phyloP scores from a whole-genome alignment of 257 asterid species.

The Solanum acaule region DNA sequence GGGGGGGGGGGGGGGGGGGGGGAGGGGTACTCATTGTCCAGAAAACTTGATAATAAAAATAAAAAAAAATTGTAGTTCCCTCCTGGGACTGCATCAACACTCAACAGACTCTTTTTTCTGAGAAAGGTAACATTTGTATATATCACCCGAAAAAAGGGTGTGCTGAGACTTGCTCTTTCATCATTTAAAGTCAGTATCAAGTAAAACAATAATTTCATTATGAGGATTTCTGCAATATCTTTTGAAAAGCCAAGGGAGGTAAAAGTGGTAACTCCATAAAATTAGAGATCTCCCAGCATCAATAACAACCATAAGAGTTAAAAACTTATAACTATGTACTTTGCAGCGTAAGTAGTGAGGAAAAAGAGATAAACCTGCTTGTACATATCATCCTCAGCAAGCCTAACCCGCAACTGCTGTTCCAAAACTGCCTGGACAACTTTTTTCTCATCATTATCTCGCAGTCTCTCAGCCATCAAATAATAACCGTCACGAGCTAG shows the following conservation, averaged over 20 bases:
- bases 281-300: background rate
- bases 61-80: background rate
- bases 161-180: background rate
- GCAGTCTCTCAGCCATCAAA: slow-evolving; percentile 84
- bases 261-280: background rate
- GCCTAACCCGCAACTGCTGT: slow-evolving; percentile 38
- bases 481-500: slow-evolving; percentile 84
- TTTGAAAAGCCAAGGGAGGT: background rate
- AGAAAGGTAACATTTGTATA: background rate
- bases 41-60: background rate
- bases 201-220: background rate
- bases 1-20: no score
- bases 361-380: slow-evolving; percentile 46
- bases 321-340: background rate
- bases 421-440: slow-evolving; percentile 69
- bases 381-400: slow-evolving; percentile 47
- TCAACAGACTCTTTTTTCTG: background rate
- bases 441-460: slow-evolving; percentile 63
- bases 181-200: background rate
- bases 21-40: background rate
- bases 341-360: background rate
- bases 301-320: background rate
- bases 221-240: background rate
- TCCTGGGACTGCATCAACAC: background rate
- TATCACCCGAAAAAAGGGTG: background rate